These are phyloP conservation scores for Malbranchea zuffiana DNA, from an alignment of 2,329 filamentous ascomycete species.

Conservation along the genomic window DNA sequence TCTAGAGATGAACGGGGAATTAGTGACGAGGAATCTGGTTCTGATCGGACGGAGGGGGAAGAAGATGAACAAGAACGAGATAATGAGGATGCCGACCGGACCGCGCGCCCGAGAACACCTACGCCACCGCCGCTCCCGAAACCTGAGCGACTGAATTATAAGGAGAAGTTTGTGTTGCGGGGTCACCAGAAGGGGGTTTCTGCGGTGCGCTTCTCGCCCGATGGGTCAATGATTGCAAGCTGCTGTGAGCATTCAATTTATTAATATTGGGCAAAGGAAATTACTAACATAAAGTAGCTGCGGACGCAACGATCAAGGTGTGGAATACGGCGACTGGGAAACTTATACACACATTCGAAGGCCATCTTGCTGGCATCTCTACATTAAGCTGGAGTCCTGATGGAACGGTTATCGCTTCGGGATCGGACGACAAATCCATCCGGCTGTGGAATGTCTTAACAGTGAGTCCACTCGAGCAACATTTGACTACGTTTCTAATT, in stretches of 20 bases:
- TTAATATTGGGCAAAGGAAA: constrained; percentile 10
- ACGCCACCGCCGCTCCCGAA: constrained; percentile 37
- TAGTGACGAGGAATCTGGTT: constrained; percentile 13
- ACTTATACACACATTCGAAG: constrained; percentile 79
- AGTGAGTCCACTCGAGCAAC: constrained; percentile 24
- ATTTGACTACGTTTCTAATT: background rate
- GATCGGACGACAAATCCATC: constrained; percentile 93
- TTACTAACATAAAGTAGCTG: constrained; percentile 38
- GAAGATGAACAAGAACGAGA: constrained; percentile 11
- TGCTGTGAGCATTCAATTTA: constrained; percentile 54
- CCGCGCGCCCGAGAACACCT: constrained; percentile 27
- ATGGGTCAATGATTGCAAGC: constrained; percentile 80
- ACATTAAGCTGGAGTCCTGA: constrained; percentile 93
- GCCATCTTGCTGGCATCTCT: constrained; percentile 84
- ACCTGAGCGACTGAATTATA: constrained; percentile 55
- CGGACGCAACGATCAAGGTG: constrained; percentile 81
- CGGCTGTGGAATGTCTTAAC: constrained; percentile 70
- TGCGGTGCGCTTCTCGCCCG: constrained; percentile 80
- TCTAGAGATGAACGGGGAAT: constrained; percentile 7
- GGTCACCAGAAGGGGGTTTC: constrained; percentile 73
- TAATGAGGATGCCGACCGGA: constrained; percentile 11
- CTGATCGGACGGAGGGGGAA: constrained; percentile 14
- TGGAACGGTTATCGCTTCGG: constrained; percentile 74
- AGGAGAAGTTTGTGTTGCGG: constrained; percentile 56
- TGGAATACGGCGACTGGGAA: constrained; percentile 72